Evolutionary conservation across 768 basidiomycete genomes (phyloP).

Genomic region (Kwoniella sp.): DNA sequence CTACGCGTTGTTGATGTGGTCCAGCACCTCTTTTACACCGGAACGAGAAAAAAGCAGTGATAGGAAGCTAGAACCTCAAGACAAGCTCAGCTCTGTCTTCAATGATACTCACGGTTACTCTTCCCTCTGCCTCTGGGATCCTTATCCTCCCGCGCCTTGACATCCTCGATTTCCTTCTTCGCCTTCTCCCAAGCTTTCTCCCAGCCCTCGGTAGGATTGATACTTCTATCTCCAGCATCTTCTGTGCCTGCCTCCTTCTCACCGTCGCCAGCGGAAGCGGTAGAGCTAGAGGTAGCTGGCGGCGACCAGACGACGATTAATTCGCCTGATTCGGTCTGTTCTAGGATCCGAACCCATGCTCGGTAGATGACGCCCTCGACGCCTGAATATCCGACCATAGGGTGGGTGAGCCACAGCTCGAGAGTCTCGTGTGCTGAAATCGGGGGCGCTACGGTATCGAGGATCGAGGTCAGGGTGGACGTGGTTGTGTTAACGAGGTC

Average conservation of each 20-base stretch:
- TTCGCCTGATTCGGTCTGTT: conserved; percentile 56
- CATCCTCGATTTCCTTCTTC: conserved; percentile 62
- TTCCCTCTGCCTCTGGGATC: conserved; percentile 46
- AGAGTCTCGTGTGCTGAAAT: conserved; percentile 98
- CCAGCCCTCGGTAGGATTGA: conserved; percentile 81
- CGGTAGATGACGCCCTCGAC: conserved; percentile 92
- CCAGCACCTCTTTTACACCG: too few relatives aligned
- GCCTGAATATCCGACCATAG: conserved; percentile 95
- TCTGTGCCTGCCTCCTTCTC: conserved; percentile 6
- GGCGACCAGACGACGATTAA: conserved; percentile 48
- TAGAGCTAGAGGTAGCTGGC: conserved; percentile 7
- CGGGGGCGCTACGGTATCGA: conserved; percentile 96
- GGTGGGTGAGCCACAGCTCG: conserved; percentile 91
- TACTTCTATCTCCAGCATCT: conserved; percentile 62
- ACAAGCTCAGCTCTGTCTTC: too few relatives aligned
- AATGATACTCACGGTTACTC: conserved; percentile 28
- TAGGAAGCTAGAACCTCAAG: not conserved
- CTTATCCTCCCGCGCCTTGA: conserved; percentile 40
- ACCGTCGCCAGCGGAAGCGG: not conserved
- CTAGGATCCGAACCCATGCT: conserved; percentile 59
- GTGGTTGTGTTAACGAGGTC: conserved; percentile 86
- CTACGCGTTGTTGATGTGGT: not conserved
- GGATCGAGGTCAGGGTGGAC: conserved; percentile 83
- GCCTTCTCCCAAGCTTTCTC: conserved; percentile 81
- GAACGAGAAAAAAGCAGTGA: too few relatives aligned